Conservation (phyloP, 139 green algal species). For the Chlorella vulgaris region DNA sequence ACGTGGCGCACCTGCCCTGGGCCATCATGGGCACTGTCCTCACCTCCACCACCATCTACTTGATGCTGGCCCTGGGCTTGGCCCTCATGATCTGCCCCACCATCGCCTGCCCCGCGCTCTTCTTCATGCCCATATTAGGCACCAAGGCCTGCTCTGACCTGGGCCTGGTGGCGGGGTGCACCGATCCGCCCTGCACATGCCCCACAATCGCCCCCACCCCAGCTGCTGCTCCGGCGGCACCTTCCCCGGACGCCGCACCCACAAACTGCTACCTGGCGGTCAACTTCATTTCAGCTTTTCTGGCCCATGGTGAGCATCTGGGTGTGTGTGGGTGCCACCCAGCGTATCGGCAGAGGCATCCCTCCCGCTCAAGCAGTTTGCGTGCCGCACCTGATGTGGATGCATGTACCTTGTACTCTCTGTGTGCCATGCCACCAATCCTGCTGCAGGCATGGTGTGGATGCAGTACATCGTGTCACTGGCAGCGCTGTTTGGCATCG, state of each 20-base stretch:
- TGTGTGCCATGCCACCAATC: neutral
- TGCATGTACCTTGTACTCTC: no score
- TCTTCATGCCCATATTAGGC: neutral
- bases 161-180: neutral
- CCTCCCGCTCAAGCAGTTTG: no score
- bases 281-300: slow-evolving; percentile 12
- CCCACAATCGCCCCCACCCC: neutral
- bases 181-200: neutral
- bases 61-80: slow-evolving; percentile 23
- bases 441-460: slow-evolving; percentile 19
- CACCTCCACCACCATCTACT: slow-evolving; percentile 18
- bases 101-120: slow-evolving; percentile 5
- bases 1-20: slow-evolving; percentile 15
- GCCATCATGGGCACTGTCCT: slow-evolving; percentile 39
- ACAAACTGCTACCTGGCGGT: neutral
- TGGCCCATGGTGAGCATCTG: neutral
- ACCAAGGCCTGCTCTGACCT: neutral
- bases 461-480: slow-evolving; percentile 41
- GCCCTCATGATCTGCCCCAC: slow-evolving; percentile 17
- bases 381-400: no score
- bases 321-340: neutral
- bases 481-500: slow-evolving; percentile 31
- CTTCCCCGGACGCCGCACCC: neutral
- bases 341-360: neutral
- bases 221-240: neutral